Base-by-base conservation (phyloP, 2,329 filamentous ascomycete genomes). In the Exophiala phaeomuriformis region DNA sequence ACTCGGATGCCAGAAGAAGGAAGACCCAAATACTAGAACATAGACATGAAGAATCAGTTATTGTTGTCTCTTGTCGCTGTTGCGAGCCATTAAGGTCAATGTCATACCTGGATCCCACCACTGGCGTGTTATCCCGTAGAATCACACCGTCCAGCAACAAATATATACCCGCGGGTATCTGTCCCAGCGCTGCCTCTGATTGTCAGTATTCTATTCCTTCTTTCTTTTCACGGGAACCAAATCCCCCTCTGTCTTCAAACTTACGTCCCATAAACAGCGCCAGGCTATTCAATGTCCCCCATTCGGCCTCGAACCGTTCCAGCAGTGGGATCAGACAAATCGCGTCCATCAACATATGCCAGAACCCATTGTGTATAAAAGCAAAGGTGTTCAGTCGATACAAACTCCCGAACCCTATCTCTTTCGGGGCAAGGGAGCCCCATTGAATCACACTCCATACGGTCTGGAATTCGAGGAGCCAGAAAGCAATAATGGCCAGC, bases 321-420 rank as follows among this genome's bases (percentile, higher is more conserved):
- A 98, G 74, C 48, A 98, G 75, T n/a, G 93, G 93, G 37, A 85
- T 84, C 58, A 97, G 69, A 27, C 89, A 87, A 59, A 94, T 49
- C 28, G 89, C 69, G 70, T 97, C 95, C 66, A 94, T 74, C 49
- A 90, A 65, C 57, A 85, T 78, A 70, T 97, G 93, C 63, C 95
- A 75, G 67, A 94, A 78, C 64, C 85, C 86, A 42, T 82, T 70
- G 68, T 98, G 93, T 56, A 96, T 83, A 52, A 98, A 75, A 0
- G 90, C 89, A 66, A 89, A 98, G 0, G 91, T 94, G 67, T 95
- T 96, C 35, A 95, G 78, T 57, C 93, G 84, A 71, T 96, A 91
- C 74, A 95, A 90, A 95, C 61, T 76, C 93, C 90, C 83, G 40
- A 95, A 69, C 47, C 79, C 79, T 66, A 94, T 79, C 74, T 90